Base-by-base conservation (phyloP, 495 filamentous ascomycete genomes). In the Talaromyces wortmannii region DNA sequence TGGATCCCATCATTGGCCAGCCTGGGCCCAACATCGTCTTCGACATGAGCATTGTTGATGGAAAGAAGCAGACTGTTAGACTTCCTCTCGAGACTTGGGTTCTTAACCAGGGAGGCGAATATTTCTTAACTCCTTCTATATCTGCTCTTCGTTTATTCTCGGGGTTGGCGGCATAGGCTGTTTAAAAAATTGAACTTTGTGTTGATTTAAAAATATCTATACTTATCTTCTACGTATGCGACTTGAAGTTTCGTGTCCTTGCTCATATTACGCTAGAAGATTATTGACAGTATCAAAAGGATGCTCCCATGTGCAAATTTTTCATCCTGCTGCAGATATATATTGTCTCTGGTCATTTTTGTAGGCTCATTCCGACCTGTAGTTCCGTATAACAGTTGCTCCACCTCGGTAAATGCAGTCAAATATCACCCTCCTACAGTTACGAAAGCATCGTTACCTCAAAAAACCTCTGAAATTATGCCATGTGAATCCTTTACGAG, bases 1-100 rank as follows among this genome's bases (percentile, higher is more conserved):
- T 72, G 31, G 70, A 73, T 50, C 70, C 70, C 12, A 67, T 69
- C 53, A 69, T 73, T 46, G 70, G 70, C 31, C 61, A 63, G 33
- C 33, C 33, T 12, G 33, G 33, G 33, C 33, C 33, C 33, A 36
- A 36, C 33, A 36, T 36, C 33, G 33, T 36, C 33, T 36, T 12
- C 33, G 33, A 36, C 33, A 36, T 36, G 33, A 36, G 33, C 33
- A 36, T 36, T 6, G 33, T 36, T 12, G 33, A 36, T 12, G 33
- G 33, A 6, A 36, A 36, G 33, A 36, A 36, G 33, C 33, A 36
- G 33, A 36, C 33, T 36, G 33, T 36, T 36, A 6, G 33, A 36
- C 31, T 51, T 31, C 48, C 16, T 11, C 31, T 51, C 17, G 53
- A 60, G 45, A 49, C 50, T 31, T 65, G 58, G 55, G 67, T 63